Evolutionary conservation across 371 early-diverging fungal species (phyloP), one percentile per base, ranked within the genome.

Genomic region (Circinella umbellata): DNA sequence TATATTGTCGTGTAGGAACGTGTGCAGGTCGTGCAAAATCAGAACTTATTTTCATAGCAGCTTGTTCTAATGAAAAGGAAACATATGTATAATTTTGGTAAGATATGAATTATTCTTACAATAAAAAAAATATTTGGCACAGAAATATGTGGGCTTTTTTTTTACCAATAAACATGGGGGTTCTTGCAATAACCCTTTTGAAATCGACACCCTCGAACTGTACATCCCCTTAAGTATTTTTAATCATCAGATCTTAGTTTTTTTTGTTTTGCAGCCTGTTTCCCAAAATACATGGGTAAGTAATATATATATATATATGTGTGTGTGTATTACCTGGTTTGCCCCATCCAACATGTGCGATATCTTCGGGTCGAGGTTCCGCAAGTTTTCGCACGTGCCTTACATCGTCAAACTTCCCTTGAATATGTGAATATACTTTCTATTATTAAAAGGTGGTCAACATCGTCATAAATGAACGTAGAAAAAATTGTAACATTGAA

Each of bases 91-190:
- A 11, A 36, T 48, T 60, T 4, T 63, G 27, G 4, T 47, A 34
- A 4, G 42, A 4, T 11, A 63, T 3, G 2, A 42, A 9, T 6
- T 11, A 42, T 42, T 0, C 6, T 42, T 42, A 9, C 42, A 42
- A 9, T 11, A 6, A 42, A 42, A 42, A 42, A 42, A 42, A 42
- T 1, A 42, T 3, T 42, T 6, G 11, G 6, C 11, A 6, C 42
- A 6, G 11, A 42, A 42, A 42, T 9, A 3, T 42, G 10, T 35
- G 9, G 1, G 15, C 15, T 20, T 6, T 55, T 8, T 53, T 59
- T 15, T 68, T 82, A 87, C 89, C 89, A 47, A 93, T 83, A 36
- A 90, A 79, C 10, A 82, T 80, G 36, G 90, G 82, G 9, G 93
- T 89, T 71, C 88, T 85, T 20, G 88, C 73, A 73, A 89, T 84